Evolutionary conservation across 2,329 filamentous ascomycete genomes (phyloP), one percentile per base, ranked within the genome.

Genomic region (Zarea fungicola): DNA sequence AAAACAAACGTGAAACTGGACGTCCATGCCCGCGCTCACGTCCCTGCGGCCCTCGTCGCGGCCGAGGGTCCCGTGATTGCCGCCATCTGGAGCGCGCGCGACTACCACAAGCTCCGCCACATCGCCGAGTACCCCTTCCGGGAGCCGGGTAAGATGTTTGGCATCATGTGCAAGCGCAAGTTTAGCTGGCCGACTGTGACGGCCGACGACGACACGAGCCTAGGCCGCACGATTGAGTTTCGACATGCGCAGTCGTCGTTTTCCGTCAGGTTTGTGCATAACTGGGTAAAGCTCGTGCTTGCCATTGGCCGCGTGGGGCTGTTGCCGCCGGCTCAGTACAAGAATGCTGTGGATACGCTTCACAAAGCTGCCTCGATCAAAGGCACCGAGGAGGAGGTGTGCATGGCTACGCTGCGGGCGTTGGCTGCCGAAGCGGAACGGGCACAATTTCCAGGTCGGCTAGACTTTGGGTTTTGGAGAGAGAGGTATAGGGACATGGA

Each of bases 211-310:
- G 29, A 37, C 34, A 18, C 9, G 19, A 50, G 31, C n/a, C n/a
- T n/a, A n/a, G 50, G 47, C 23, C 23, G 19, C 6, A 50, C 50
- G 19, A 6, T 57, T 22, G 54, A 56, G 41, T 57, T 57, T 28
- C 51, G 55, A 10, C 51, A 56, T 40, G 52, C 54, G 16, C 50
- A 55, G 40, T 48, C 51, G 16, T 44, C 49, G 6, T 54, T 56
- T 28, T 48, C 32, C 31, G 16, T 23, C 10, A 19, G 6, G 6
- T 54, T 55, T 39, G 51, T 53, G 7, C 31, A 26, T 16, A 40
- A 52, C 32, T 57, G 54, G 55, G 36, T 43, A 3, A 35, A 26
- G 1, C 50, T 57, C 7, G 37, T 54, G 28, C 31, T 55, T 29
- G 49, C 51, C 5, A 35, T 55, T 3, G 39, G 46, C 36, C 52